A percentile compares a stretch with the other conserved stretches of the same genome.
phyloP scores from a whole-genome alignment of 192 early-diverging fungal genomes.

The Chytriomyces sp. region DNA sequence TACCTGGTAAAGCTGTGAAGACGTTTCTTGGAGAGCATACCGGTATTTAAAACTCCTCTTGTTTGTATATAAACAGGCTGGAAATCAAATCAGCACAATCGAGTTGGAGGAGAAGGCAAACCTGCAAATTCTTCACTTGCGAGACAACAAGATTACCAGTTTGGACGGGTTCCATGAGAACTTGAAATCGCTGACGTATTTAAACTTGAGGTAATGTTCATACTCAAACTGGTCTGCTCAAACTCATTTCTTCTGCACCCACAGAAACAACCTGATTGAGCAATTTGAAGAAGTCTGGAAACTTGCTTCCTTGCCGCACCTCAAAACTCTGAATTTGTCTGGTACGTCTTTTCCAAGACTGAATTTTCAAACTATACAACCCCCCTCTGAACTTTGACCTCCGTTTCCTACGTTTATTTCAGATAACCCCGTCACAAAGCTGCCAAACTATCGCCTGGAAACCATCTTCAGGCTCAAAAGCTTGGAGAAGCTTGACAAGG shows the following conservation, averaged over 20 bases:
- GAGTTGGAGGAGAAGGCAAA: constrained; percentile 48
- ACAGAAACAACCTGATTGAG: constrained; percentile 54
- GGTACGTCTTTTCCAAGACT: constrained; percentile 29
- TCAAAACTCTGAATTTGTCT: constrained; percentile 50
- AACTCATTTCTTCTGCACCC: background rate
- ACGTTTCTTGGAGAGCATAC: constrained; percentile 5
- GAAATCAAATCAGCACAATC: constrained; percentile 44
- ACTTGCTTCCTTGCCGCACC: constrained; percentile 37
- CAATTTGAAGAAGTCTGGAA: constrained; percentile 51
- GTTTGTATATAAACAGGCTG: constrained; percentile 31
- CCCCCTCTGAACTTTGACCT: background rate
- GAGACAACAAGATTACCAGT: constrained; percentile 50
- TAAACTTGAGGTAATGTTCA: constrained; percentile 52
- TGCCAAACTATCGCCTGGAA: constrained; percentile 58
- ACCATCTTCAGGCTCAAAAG: constrained; percentile 48
- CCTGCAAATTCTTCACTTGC: constrained; percentile 55
- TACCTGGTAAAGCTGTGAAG: constrained; percentile 46
- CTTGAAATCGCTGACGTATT: constrained; percentile 44
- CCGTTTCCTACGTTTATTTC: background rate
- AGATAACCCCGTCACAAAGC: constrained; percentile 57
- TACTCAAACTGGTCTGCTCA: background rate
- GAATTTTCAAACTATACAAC: background rate
- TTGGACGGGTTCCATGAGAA: constrained; percentile 40
- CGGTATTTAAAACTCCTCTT: background rate
- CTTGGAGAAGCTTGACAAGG: constrained; percentile 62